Evolutionary conservation across 2,329 filamentous ascomycete species (phyloP).

Genomic region (Talaromyces sp.): DNA sequence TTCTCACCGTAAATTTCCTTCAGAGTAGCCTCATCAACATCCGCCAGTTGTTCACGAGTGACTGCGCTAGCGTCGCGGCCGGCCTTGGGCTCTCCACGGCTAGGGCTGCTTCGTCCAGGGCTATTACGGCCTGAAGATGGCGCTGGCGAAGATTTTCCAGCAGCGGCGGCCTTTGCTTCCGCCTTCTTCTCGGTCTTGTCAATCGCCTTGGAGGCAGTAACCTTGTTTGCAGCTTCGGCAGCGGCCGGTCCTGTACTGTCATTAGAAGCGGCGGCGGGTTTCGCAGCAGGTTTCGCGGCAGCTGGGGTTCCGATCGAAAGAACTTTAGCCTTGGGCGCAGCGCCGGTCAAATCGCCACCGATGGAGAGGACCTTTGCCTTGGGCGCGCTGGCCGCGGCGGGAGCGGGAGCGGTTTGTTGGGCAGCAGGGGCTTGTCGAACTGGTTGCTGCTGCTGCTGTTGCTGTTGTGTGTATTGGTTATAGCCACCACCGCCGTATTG

Average conservation of each 20-base stretch:
- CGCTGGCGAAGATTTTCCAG: conserved; percentile 72
- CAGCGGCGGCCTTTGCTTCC: conserved; percentile 41
- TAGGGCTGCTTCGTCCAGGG: conserved; percentile 70
- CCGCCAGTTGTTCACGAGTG: conserved; percentile 71
- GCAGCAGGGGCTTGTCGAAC: conserved; percentile 18
- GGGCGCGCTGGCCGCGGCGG: conserved; percentile 35
- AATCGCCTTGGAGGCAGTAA: conserved; percentile 80
- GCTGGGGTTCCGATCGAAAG: conserved; percentile 61
- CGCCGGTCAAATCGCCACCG: conserved; percentile 42
- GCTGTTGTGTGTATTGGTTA: conserved; percentile 39
- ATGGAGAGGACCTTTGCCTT: conserved; percentile 58
- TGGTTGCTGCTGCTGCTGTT: conserved; percentile 60
- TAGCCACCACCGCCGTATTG: conserved; percentile 41
- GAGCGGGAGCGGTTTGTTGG: conserved; percentile 12
- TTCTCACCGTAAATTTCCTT: conserved; percentile 92
- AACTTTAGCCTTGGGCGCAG: conserved; percentile 63
- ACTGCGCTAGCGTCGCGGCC: conserved; percentile 74
- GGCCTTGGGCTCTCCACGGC: conserved; percentile 51
- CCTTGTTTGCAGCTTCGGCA: conserved; percentile 68
- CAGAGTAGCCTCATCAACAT: conserved; percentile 76
- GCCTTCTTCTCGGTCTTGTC: conserved; percentile 77
- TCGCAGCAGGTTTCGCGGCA: conserved; percentile 26
- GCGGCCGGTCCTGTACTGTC: conserved; percentile 44
- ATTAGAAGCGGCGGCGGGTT: conserved; percentile 41
- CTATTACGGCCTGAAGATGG: conserved; percentile 81